phyloP scores from a whole-genome alignment of 164 flowering plant species.

The Stephania cephalantha region DNA sequence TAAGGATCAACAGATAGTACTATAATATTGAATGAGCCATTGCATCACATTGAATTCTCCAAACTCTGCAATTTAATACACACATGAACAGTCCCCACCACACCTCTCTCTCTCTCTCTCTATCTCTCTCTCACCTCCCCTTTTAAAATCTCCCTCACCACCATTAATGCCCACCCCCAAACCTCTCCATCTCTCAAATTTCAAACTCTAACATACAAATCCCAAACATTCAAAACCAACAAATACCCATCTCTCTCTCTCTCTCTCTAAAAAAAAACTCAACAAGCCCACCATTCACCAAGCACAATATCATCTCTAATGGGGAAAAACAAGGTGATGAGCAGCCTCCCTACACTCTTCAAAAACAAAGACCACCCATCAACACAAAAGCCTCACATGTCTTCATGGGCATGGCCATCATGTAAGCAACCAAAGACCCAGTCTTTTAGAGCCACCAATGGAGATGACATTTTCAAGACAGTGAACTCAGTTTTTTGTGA shows the following conservation, averaged over 20 bases:
- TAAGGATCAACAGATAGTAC: neutral
- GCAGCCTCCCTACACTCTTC: slow-evolving; percentile 15
- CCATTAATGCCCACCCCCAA: slow-evolving; percentile 23
- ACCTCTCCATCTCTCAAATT: slow-evolving; percentile 7
- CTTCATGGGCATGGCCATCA: slow-evolving; percentile 62
- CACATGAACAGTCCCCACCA: slow-evolving; percentile 22
- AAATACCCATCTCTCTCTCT: neutral
- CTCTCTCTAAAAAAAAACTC: neutral
- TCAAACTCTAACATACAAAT: neutral
- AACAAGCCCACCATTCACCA: no score
- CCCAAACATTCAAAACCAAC: neutral
- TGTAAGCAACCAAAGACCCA: slow-evolving; percentile 54
- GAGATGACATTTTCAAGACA: slow-evolving; percentile 30
- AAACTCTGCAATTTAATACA: slow-evolving; percentile 20
- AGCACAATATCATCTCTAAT: slow-evolving; percentile 3
- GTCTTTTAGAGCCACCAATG: slow-evolving; percentile 40
- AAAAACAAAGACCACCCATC: slow-evolving; percentile 17
- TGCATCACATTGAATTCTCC: slow-evolving; percentile 22
- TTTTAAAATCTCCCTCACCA: slow-evolving; percentile 20
- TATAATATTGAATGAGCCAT: slow-evolving; percentile 12
- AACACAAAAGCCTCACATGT: slow-evolving; percentile 24
- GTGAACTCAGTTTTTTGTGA: slow-evolving; percentile 31
- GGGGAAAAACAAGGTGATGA: slow-evolving; percentile 24
- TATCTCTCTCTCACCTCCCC: slow-evolving; percentile 16
- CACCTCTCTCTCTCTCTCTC: slow-evolving; percentile 16